Percentiles rank a stretch among this genome's conserved stretches.
Conservation (phyloP, 345 rosid species). For the Conringia planisiliqua region DNA sequence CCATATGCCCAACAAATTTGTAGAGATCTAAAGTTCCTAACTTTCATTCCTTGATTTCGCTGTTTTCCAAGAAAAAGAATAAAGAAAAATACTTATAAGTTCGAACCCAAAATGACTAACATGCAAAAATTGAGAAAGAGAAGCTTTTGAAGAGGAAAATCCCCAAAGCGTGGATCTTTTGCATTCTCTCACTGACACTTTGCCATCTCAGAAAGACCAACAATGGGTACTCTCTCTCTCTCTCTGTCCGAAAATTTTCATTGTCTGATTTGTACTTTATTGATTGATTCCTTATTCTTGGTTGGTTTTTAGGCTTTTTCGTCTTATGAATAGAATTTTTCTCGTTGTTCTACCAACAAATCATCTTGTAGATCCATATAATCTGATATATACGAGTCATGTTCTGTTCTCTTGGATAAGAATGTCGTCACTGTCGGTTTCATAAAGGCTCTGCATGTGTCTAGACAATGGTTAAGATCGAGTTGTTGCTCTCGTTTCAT, state of each 20-base stretch:
- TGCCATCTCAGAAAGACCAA: constrained; percentile 1
- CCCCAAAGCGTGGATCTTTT: constrained; percentile 3
- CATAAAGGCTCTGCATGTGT: constrained; percentile 2
- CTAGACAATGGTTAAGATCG: background rate
- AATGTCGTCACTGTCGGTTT: background rate
- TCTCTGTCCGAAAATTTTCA: background rate
- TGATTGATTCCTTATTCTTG: background rate
- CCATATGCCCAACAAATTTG: background rate
- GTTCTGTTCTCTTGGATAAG: background rate
- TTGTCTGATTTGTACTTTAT: background rate
- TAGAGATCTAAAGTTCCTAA: constrained; percentile 4
- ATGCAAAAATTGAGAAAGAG: constrained; percentile 8
- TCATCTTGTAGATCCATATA: constrained; percentile 12
- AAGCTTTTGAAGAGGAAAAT: constrained; percentile 17
- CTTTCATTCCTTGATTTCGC: background rate
- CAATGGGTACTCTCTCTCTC: constrained; percentile 28
- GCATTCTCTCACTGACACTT: background rate
- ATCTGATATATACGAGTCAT: background rate
- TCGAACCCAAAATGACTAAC: constrained; percentile 11
- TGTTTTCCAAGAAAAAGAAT: background rate
- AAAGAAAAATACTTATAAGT: background rate
- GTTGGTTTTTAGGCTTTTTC: background rate
- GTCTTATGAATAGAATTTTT: background rate
- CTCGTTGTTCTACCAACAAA: background rate
- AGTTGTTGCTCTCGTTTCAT: background rate